phyloP scores from a whole-genome alignment of 495 filamentous ascomycete species.

The Daldinia loculata region DNA sequence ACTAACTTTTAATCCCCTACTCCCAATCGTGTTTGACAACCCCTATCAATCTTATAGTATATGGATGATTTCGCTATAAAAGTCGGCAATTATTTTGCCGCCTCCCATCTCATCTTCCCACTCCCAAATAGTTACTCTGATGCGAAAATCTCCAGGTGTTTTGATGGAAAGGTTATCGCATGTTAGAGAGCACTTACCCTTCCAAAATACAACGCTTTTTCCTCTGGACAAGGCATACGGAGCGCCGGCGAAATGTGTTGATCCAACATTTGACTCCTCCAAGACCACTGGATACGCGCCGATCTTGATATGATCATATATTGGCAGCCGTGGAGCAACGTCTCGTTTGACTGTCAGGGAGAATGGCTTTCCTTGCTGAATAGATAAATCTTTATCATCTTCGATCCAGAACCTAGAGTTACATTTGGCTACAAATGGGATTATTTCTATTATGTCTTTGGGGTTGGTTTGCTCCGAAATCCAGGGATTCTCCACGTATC shows the following conservation, averaged over 20 bases:
- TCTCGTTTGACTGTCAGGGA: not conserved
- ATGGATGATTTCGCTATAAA: not conserved
- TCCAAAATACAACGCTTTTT: not conserved
- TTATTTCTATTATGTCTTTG: too few species aligned
- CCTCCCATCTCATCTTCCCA: too few species aligned
- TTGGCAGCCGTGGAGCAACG: not conserved
- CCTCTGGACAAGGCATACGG: not conserved
- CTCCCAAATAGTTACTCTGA: not conserved
- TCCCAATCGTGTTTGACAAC: too few species aligned
- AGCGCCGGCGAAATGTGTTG: not conserved
- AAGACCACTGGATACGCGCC: not conserved
- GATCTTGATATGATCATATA: not conserved
- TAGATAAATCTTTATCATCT: not conserved
- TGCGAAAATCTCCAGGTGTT: not conserved
- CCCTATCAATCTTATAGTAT: too few species aligned
- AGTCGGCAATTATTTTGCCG: not conserved
- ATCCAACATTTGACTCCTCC: not conserved
- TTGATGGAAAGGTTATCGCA: not conserved
- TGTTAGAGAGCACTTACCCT: not conserved
- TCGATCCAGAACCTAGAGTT: not conserved
- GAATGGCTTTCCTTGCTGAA: not conserved
- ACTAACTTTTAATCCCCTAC: too few species aligned
- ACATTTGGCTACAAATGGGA: not conserved
- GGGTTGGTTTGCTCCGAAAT: too few species aligned
- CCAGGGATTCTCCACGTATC: too few species aligned